These are phyloP conservation scores for Selaginella moellendorffii DNA, from an alignment of 75 land plant species.

Conservation along the genomic window DNA sequence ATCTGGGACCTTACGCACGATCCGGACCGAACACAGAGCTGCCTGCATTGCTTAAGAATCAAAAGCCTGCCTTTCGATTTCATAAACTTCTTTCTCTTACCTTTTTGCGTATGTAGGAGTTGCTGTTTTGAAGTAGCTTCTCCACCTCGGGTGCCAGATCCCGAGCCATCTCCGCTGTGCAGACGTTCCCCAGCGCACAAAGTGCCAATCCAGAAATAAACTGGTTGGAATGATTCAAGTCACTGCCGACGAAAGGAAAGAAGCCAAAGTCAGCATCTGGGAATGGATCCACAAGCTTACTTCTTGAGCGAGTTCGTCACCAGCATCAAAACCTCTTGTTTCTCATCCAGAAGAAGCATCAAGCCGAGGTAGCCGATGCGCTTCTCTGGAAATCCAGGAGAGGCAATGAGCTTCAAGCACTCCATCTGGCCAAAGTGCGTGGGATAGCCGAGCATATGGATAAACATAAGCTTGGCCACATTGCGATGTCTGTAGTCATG, in stretches of 20 bases:
- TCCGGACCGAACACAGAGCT: slow-evolving; percentile 89
- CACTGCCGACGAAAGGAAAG: too few species aligned
- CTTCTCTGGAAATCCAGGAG: slow-evolving; percentile 94
- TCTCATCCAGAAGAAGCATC: slow-evolving; percentile 97
- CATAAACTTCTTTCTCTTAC: slow-evolving; percentile 18
- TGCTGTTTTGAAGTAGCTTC: slow-evolving; percentile 64
- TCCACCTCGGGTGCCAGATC: slow-evolving; percentile 96
- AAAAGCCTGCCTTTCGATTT: neutral
- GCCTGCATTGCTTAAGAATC: slow-evolving; percentile 39
- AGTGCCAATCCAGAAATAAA: slow-evolving; percentile 93
- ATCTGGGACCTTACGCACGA: slow-evolving; percentile 90
- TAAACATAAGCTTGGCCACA: slow-evolving; percentile 98
- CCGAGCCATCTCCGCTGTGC: slow-evolving; percentile 98
- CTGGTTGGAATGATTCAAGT: slow-evolving; percentile 83
- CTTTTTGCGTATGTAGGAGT: slow-evolving; percentile 90
- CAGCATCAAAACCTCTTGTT: slow-evolving; percentile 99
- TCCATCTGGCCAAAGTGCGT: slow-evolving; percentile 99
- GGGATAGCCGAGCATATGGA: slow-evolving; percentile 99
- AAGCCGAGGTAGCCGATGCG: slow-evolving; percentile 96
- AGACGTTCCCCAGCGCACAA: slow-evolving; percentile 94
- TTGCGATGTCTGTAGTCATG: slow-evolving; percentile 94
- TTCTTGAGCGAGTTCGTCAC: slow-evolving; percentile 97
- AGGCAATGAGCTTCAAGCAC: slow-evolving; percentile 88
- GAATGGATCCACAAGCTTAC: slow-evolving; percentile 25
- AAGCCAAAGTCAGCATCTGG: too few species aligned